Conservation (phyloP, 2,329 filamentous ascomycete genomes). For the Alternaria sp. region DNA sequence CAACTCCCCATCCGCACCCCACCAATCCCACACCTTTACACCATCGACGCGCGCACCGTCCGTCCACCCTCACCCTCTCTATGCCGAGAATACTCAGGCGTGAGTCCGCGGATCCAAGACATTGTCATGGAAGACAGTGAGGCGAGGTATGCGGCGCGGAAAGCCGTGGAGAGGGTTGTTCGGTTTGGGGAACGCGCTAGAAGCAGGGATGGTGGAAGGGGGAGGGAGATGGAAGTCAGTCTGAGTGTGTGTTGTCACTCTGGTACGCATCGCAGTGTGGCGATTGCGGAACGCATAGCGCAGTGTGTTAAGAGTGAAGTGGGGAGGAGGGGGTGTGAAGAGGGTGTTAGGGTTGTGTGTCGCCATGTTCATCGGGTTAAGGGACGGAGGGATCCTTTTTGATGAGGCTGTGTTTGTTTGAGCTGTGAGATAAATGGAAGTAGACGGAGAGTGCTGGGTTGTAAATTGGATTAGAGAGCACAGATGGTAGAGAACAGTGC, state of each 20-base stretch:
- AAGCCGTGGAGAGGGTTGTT: conserved; percentile 20
- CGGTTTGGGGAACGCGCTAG: neutral
- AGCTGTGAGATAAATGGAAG: neutral
- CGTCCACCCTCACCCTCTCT: conserved; percentile 17
- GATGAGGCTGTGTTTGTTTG: neutral
- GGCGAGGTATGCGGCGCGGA: conserved; percentile 18
- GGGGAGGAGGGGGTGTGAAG: conserved; percentile 7
- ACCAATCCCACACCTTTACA: conserved; percentile 29
- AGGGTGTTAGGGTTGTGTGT: conserved; percentile 30
- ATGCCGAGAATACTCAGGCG: conserved; percentile 30
- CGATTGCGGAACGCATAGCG: conserved; percentile 37
- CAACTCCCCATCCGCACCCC: conserved; percentile 18
- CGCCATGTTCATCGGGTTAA: conserved; percentile 38
- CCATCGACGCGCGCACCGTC: conserved; percentile 27
- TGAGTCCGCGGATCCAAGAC: conserved; percentile 27
- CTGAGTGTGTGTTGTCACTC: conserved; percentile 33
- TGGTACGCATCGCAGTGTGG: conserved; percentile 43
- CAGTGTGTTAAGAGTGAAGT: conserved; percentile 24
- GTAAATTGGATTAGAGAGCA: neutral
- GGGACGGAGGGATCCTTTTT: conserved; percentile 28
- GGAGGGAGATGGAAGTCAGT: conserved; percentile 6
- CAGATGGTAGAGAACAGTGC: neutral
- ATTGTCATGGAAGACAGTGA: conserved; percentile 24
- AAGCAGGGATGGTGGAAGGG: neutral
- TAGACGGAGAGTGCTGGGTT: neutral